A percentile compares a stretch with the other conserved stretches of the same genome.
Evolutionary conservation across 805 yeast species (phyloP).

Genomic region (Teunomyces kruisii): DNA sequence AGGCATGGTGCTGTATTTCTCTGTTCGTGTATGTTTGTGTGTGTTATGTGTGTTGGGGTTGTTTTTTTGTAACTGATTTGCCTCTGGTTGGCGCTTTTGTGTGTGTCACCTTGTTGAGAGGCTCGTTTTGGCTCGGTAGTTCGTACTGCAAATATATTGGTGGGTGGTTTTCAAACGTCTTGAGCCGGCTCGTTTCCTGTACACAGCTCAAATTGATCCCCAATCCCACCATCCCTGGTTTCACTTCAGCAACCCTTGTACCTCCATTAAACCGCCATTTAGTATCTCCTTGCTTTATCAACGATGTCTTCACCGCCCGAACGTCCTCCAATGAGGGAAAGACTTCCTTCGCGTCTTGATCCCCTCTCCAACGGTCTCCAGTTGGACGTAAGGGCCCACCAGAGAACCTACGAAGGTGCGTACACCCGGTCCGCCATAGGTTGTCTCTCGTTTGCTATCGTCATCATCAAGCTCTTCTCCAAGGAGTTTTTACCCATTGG

Average conservation of each 20-base stretch:
- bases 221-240: no score
- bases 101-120: background rate
- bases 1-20: no score
- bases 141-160: background rate
- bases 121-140: background rate
- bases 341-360: slow-evolving; percentile 35
- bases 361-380: slow-evolving; percentile 40
- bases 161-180: background rate
- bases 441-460: slow-evolving; percentile 61
- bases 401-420: slow-evolving; percentile 84
- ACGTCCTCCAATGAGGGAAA: slow-evolving; percentile 11
- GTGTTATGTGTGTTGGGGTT: no score
- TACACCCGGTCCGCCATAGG: slow-evolving; percentile 73
- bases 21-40: no score
- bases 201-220: background rate
- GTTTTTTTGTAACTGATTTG: background rate
- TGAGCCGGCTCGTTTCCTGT: background rate
- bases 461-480: slow-evolving; percentile 64
- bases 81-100: background rate
- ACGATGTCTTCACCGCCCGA: background rate
- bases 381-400: slow-evolving; percentile 65
- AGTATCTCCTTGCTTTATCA: background rate
- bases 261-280: background rate
- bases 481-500: slow-evolving; percentile 67
- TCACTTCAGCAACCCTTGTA: no score